Base-by-base conservation (phyloP, 306 rosid genomes). In the Delonix regia region DNA sequence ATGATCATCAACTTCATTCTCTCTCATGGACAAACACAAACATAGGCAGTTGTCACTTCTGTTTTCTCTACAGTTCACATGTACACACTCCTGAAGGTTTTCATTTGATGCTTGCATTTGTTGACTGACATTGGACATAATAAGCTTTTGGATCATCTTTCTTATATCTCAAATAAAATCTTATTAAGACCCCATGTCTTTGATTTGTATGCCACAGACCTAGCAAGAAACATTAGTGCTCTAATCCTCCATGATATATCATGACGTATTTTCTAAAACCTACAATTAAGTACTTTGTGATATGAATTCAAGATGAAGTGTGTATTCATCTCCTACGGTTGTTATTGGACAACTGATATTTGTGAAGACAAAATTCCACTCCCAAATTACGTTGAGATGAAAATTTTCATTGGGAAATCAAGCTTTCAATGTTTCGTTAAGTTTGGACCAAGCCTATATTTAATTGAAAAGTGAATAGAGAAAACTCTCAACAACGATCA, bases 321-420 rank as follows among this genome's bases (percentile, higher is more conserved):
- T 38, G 75, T 52, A 74, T 55, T 73, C 78, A 74, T 62, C 69
- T 69, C 64, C 75, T 61, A 16, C 21, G 15, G 55, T 48, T 16
- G 9, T 5, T 48, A 48, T 9, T n/a, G 52, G 52, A 74, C 80
- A 61, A 62, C 69, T 14, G 9, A 49, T 59, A 49, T 53, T 49
- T 12, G 25, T 49, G 9, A 47, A 49, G 76, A 59, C 8, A 38
- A 7, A 39, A 19, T 19, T 21, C 10, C 14, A 65, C 39, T 38
- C 33, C 51, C n/a, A 38, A 45, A 24, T 1, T 5, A 36, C 22
- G 25, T 24, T 38, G 56, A 38, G 56, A 51, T 48, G 48, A 52
- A 49, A 45, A 2, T 36, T 76, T 49, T 19, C 27, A 9, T 64
- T 11, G 24, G 41, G 41, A 78, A 69, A 62, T 13, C 33, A 39